phyloP scores from a whole-genome alignment of 331 rosid genomes.

The Quercus tomentella region DNA sequence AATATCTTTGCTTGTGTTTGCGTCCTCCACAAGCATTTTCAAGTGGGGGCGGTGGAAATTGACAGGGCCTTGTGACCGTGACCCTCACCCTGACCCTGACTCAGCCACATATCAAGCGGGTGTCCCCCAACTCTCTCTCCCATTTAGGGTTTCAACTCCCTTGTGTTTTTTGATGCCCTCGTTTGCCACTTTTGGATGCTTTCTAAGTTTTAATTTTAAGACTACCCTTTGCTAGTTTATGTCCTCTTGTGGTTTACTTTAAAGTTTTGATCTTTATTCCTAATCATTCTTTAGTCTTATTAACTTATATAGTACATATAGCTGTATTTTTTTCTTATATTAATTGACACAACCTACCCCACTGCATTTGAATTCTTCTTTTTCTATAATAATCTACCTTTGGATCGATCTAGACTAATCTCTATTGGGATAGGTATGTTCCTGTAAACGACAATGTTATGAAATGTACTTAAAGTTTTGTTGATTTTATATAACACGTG shows the following conservation, averaged over 20 bases:
- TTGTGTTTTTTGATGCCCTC: neutral
- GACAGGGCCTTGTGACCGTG: conserved; percentile 23
- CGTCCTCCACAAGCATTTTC: conserved; percentile 41
- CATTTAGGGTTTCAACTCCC: conserved; percentile 19
- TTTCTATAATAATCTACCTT: neutral
- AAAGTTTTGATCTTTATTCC: neutral
- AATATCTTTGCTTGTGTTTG: conserved; percentile 16
- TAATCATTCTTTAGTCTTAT: neutral
- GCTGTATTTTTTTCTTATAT: neutral
- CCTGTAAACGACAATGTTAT: too few relatives aligned
- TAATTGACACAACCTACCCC: neutral
- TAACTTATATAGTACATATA: neutral
- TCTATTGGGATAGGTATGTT: too few relatives aligned
- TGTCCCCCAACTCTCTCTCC: neutral
- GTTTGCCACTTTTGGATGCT: conserved; percentile 20
- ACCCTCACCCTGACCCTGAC: conserved; percentile 11
- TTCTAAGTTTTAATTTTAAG: neutral
- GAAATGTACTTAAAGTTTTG: too few relatives aligned
- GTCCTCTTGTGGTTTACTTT: neutral
- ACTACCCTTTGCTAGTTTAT: neutral
- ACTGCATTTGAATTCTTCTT: neutral
- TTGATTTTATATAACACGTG: neutral
- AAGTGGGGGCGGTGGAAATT: conserved; percentile 29
- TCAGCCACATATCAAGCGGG: conserved; percentile 3
- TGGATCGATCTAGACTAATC: too few relatives aligned